Conservation (phyloP, 108 stramenopile genomes). For the Mayamaea pseudoterrestris region DNA sequence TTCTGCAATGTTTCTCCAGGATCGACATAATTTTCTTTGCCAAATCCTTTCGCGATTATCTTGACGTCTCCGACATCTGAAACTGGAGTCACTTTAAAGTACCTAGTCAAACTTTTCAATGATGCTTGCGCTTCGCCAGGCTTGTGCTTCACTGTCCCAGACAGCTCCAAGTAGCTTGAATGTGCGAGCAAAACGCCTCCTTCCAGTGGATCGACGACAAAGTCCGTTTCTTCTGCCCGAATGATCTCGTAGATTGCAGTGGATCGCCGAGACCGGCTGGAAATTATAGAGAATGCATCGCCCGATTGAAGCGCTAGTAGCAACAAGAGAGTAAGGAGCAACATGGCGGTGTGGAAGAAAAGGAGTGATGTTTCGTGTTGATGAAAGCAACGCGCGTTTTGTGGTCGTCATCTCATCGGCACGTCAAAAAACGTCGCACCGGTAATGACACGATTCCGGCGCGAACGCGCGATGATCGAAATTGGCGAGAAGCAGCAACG, state of each 20-base stretch:
- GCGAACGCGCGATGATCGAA: no score
- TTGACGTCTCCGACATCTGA: conserved; percentile 17
- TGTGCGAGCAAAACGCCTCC: conserved; percentile 55
- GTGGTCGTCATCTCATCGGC: no score
- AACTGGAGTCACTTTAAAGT: conserved; percentile 23
- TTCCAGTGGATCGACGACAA: conserved; percentile 26
- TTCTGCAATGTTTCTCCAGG: conserved; percentile 43
- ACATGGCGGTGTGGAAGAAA: no score
- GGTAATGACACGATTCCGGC: no score
- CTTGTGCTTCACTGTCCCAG: conserved; percentile 27
- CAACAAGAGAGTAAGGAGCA: no score
- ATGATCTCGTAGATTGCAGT: no score
- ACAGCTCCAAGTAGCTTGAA: conserved; percentile 47
- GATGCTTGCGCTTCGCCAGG: conserved; percentile 26
- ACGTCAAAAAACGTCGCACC: no score
- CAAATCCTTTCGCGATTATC: conserved; percentile 42
- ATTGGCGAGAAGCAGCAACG: no score
- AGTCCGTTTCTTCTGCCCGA: conserved; percentile 26
- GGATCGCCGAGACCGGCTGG: neutral
- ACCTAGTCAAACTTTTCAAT: conserved; percentile 31
- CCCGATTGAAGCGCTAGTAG: conserved; percentile 7
- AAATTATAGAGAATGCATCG: neutral
- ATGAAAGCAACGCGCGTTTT: no score
- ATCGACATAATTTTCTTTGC: conserved; percentile 53
- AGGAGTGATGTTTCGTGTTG: no score